Evolutionary conservation across 2,329 filamentous ascomycete species (phyloP).

Genomic region (Epichloe elymi): DNA sequence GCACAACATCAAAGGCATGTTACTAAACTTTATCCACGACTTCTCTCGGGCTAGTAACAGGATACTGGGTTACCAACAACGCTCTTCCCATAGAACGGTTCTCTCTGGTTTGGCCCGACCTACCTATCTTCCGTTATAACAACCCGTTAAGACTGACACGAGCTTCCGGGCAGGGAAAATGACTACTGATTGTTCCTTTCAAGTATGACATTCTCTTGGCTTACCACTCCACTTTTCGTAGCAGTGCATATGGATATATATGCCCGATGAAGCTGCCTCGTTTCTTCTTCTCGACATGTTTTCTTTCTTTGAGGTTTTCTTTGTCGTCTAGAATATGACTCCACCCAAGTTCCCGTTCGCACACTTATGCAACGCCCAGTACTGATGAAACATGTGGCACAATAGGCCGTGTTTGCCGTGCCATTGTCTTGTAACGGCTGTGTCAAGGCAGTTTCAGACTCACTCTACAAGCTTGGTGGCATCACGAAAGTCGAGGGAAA

Average conservation of each 20-base stretch:
- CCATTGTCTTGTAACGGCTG: conserved; percentile 85
- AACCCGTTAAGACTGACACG: neutral
- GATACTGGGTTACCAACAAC: conserved; percentile 17
- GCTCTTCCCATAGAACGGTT: conserved; percentile 8
- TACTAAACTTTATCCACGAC: conserved; percentile 15
- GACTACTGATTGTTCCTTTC: conserved; percentile 32
- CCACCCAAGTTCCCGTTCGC: conserved; percentile 7
- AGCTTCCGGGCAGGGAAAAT: conserved; percentile 19
- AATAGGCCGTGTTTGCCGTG: conserved; percentile 83
- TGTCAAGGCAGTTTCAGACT: conserved; percentile 71
- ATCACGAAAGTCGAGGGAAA: conserved; percentile 74
- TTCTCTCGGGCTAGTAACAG: conserved; percentile 16
- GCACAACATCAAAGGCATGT: conserved; percentile 12
- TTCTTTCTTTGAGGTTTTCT: neutral
- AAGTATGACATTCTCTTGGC: conserved; percentile 21
- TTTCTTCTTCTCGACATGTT: neutral
- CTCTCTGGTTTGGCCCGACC: neutral
- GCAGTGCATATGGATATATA: neutral
- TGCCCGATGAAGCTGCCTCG: neutral
- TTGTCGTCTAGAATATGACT: neutral
- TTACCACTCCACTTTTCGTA: neutral
- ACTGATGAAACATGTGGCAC: conserved; percentile 23
- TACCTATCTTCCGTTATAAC: conserved; percentile 1
- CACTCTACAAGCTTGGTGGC: conserved; percentile 63
- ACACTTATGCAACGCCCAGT: neutral